Evolutionary conservation across 2,329 filamentous ascomycete species (phyloP).

Genomic region (Mariannaea sp.): DNA sequence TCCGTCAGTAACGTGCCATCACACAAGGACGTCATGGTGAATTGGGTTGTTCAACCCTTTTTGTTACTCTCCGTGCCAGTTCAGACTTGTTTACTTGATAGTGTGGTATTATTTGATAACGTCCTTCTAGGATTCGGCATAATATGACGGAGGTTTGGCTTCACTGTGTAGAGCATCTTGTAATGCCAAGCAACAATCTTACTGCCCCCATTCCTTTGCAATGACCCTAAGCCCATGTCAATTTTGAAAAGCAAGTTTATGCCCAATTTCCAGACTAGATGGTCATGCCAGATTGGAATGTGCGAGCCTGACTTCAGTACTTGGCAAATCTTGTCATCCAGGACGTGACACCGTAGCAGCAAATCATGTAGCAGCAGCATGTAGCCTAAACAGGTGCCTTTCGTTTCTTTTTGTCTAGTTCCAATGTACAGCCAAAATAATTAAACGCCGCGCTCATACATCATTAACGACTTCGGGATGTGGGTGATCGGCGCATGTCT

Average conservation of each 20-base stretch:
- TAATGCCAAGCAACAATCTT: neutral
- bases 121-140: neutral
- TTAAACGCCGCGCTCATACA: constrained; percentile 47
- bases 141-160: neutral
- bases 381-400: constrained; percentile 28
- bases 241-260: neutral
- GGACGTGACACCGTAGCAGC: constrained; percentile 20
- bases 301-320: neutral
- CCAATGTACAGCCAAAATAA: constrained; percentile 37
- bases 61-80: constrained; percentile 6
- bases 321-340: constrained; percentile 10
- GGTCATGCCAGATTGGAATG: neutral
- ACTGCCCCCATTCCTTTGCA: neutral
- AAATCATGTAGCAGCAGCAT: constrained; percentile 29
- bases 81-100: neutral
- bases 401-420: constrained; percentile 37
- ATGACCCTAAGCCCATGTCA: neutral
- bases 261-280: neutral
- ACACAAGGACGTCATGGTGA: neutral
- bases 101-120: neutral
- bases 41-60: constrained; percentile 1
- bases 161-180: neutral
- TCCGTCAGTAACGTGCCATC: constrained; percentile 2
- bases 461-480: constrained; percentile 32
- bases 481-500: constrained; percentile 25